A percentile compares a stretch with the other conserved stretches of the same genome.
Conservation (phyloP, 345 rosid species). For the Citrus sinensis region DNA sequence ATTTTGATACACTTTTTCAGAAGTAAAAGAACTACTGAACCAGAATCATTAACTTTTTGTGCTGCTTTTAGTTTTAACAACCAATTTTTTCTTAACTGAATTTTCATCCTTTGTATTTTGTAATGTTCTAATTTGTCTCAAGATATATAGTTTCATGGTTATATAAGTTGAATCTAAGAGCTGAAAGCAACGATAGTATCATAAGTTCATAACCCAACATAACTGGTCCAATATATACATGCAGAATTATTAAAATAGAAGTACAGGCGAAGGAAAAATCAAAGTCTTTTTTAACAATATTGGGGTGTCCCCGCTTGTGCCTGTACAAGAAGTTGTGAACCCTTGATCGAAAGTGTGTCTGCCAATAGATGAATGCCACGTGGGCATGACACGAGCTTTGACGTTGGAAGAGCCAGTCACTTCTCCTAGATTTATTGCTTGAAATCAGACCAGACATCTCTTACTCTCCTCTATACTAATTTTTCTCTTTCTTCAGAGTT, state of each 20-base stretch:
- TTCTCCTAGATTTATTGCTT: conserved; percentile 27
- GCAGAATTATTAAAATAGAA: neutral
- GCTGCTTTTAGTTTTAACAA: neutral
- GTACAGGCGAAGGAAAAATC: neutral
- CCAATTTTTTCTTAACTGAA: too few relatives aligned
- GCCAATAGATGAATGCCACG: conserved; percentile 6
- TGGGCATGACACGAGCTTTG: conserved; percentile 14
- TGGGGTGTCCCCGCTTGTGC: too few relatives aligned
- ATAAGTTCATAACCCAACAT: too few relatives aligned
- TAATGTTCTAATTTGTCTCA: neutral
- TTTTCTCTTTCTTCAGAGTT: conserved; percentile 5
- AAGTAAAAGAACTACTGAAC: neutral
- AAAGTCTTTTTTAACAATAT: too few relatives aligned
- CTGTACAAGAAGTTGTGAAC: neutral
- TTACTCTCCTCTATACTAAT: neutral
- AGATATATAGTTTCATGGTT: too few relatives aligned
- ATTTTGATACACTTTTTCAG: neutral
- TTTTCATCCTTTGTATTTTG: neutral
- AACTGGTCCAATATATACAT: too few relatives aligned
- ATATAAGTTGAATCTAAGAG: too few relatives aligned
- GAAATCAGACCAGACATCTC: conserved; percentile 21
- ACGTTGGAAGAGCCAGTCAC: conserved; percentile 12
- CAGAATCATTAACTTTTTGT: neutral
- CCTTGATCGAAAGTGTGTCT: neutral
- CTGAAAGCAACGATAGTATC: too few relatives aligned